Evolutionary conservation across 2,329 filamentous ascomycete species (phyloP).

Genomic region (Penicillium sp.): DNA sequence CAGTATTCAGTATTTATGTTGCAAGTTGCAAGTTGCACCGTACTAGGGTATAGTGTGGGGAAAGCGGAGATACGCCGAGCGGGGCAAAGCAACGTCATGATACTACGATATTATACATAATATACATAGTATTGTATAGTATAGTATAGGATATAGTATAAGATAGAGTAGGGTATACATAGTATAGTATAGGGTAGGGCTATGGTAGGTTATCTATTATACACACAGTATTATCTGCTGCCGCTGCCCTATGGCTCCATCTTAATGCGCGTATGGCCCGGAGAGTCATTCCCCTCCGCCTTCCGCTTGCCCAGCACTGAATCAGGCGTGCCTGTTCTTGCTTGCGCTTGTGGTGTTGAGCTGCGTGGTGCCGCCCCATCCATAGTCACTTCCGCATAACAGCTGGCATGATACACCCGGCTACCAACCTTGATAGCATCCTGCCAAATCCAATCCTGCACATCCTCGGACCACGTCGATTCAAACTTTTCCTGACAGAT

Average conservation of each 20-base stretch:
- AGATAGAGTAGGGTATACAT: too few relatives aligned
- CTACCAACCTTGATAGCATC: constrained; percentile 79
- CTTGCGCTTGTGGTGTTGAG: constrained; percentile 44
- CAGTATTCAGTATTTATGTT: too few relatives aligned
- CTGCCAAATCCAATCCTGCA: constrained; percentile 96
- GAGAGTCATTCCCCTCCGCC: constrained; percentile 58
- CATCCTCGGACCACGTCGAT: constrained; percentile 87
- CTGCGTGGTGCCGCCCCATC: constrained; percentile 53
- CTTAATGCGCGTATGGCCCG: constrained; percentile 46
- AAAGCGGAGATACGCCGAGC: constrained; percentile 30
- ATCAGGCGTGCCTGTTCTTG: constrained; percentile 66
- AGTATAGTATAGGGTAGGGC: too few relatives aligned
- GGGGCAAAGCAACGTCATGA: constrained; percentile 29
- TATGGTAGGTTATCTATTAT: too few relatives aligned
- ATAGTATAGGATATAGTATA: too few relatives aligned
- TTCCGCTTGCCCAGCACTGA: constrained; percentile 74
- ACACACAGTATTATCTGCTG: too few relatives aligned
- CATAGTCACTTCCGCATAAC: constrained; percentile 79
- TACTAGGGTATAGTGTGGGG: background rate
- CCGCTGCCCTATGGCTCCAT: too few relatives aligned
- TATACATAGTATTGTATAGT: too few relatives aligned
- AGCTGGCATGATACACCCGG: constrained; percentile 87
- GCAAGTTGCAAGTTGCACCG: too few relatives aligned
- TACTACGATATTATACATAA: constrained; percentile 5
- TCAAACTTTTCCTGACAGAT: constrained; percentile 97